Percentiles rank a stretch among this genome's conserved stretches.
Evolutionary conservation across 75 land plant genomes (phyloP).

Genomic region (Pseudotsuga menziesii): DNA sequence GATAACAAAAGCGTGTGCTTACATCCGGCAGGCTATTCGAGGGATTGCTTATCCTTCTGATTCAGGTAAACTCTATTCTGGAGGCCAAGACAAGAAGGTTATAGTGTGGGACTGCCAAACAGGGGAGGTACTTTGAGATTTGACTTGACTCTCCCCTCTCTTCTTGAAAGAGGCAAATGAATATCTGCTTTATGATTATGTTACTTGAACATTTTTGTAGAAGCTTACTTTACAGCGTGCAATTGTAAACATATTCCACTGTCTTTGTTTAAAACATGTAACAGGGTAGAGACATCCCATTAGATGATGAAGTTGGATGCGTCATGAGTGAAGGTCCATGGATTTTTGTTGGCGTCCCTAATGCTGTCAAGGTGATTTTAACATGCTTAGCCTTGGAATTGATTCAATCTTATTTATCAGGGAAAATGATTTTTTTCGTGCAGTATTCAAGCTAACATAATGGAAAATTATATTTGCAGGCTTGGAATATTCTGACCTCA

Average conservation of each 20-base stretch:
- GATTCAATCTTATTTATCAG: not conserved
- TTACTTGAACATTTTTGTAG: not conserved
- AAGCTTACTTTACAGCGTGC: not conserved
- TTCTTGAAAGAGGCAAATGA: not conserved
- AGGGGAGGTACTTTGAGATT: slow-evolving; percentile 56
- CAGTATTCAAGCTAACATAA: not conserved
- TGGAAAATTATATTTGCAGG: slow-evolving; percentile 28
- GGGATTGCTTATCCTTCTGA: slow-evolving; percentile 81
- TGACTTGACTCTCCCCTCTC: not conserved
- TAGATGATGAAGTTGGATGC: slow-evolving; percentile 71
- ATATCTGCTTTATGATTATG: not conserved
- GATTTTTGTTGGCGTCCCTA: slow-evolving; percentile 77
- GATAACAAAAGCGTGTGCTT: not conserved
- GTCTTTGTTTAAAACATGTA: not conserved
- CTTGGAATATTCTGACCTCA: slow-evolving; percentile 54
- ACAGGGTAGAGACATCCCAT: slow-evolving; percentile 55
- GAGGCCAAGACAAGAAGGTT: slow-evolving; percentile 81
- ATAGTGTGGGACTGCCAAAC: slow-evolving; percentile 90
- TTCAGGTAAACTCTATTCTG: slow-evolving; percentile 87
- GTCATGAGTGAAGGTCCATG: slow-evolving; percentile 71
- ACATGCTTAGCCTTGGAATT: not conserved
- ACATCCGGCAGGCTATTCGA: slow-evolving; percentile 50
- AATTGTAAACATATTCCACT: not conserved
- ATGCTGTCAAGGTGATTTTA: slow-evolving; percentile 62
- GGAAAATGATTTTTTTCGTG: not conserved